These are phyloP conservation scores for Thielaviopsis euricoi DNA, from an alignment of 2,329 filamentous ascomycete species.

Conservation along the genomic window DNA sequence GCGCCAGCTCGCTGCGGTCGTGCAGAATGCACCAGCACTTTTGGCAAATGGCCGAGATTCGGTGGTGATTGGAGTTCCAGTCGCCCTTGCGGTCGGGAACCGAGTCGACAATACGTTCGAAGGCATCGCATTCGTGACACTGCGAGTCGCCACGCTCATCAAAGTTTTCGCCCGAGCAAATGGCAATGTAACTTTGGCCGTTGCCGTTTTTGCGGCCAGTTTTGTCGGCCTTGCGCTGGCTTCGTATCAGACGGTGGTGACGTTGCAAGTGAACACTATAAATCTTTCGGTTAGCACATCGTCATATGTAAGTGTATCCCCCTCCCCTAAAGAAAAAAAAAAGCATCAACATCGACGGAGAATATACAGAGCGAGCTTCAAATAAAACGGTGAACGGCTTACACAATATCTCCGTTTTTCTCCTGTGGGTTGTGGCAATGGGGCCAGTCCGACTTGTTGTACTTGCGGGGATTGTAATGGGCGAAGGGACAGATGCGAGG, in stretches of 20 bases:
- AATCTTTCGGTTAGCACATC: background rate
- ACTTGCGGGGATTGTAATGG: constrained; percentile 7
- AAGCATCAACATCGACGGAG: too few relatives aligned
- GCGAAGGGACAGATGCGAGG: constrained; percentile 11
- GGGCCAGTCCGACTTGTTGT: constrained; percentile 7
- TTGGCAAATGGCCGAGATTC: constrained; percentile 10
- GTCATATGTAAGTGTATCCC: background rate
- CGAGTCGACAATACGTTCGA: constrained; percentile 5
- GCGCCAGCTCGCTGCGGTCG: constrained; percentile 3
- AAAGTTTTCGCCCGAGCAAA: constrained; percentile 11
- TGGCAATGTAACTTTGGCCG: constrained; percentile 11
- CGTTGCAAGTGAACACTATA: constrained; percentile 9
- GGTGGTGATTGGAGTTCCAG: constrained; percentile 3
- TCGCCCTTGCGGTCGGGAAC: background rate
- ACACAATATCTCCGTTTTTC: constrained; percentile 12
- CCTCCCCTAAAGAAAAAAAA: background rate
- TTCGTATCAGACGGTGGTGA: constrained; percentile 10
- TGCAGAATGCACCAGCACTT: constrained; percentile 10
- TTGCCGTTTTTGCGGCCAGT: constrained; percentile 9
- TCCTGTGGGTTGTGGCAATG: constrained; percentile 10
- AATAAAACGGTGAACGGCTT: background rate
- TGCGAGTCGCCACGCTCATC: constrained; percentile 11
- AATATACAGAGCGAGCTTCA: too few relatives aligned
- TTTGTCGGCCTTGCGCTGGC: constrained; percentile 9
- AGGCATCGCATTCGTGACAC: constrained; percentile 9